Evolutionary conservation across 352 stramenopile species (phyloP).

Genomic region (Globisporangium yorkense): DNA sequence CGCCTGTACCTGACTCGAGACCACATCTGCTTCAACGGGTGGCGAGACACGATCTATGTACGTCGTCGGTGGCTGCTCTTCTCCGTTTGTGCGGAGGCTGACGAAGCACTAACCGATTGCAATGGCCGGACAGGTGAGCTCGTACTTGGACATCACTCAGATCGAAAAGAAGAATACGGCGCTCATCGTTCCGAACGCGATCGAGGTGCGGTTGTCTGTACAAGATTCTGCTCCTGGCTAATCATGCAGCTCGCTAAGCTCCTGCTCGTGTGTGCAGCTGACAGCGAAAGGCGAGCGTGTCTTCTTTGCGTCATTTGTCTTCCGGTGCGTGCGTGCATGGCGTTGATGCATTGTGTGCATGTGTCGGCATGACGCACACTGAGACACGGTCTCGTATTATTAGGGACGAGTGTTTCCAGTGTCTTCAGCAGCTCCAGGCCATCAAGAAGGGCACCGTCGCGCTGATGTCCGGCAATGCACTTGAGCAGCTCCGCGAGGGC

Average conservation of each 20-base stretch:
- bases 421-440: constrained; percentile 63
- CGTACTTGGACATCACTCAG: constrained; percentile 57
- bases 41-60: constrained; percentile 78
- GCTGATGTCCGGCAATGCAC: constrained; percentile 28
- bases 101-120: background rate
- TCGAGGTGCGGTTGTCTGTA: constrained; percentile 43
- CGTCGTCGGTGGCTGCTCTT: constrained; percentile 4
- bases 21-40: constrained; percentile 77
- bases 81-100: background rate
- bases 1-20: constrained; percentile 71
- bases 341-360: too few relatives aligned
- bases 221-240: too few relatives aligned
- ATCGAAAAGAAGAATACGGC: constrained; percentile 86
- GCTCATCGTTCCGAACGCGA: constrained; percentile 80
- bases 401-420: constrained; percentile 82
- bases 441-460: constrained; percentile 72
- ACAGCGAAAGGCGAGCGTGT: constrained; percentile 61
- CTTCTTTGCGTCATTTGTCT: constrained; percentile 84
- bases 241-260: background rate
- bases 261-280: constrained; percentile 21
- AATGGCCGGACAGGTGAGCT: constrained; percentile 36
- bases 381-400: constrained; percentile 1
- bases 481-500: background rate
- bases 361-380: background rate
- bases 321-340: constrained; percentile 32